A percentile compares a stretch with the other conserved stretches of the same genome.
These are phyloP conservation scores for Lenzites betulinus DNA, from an alignment of 768 basidiomycete species.

Conservation along the genomic window DNA sequence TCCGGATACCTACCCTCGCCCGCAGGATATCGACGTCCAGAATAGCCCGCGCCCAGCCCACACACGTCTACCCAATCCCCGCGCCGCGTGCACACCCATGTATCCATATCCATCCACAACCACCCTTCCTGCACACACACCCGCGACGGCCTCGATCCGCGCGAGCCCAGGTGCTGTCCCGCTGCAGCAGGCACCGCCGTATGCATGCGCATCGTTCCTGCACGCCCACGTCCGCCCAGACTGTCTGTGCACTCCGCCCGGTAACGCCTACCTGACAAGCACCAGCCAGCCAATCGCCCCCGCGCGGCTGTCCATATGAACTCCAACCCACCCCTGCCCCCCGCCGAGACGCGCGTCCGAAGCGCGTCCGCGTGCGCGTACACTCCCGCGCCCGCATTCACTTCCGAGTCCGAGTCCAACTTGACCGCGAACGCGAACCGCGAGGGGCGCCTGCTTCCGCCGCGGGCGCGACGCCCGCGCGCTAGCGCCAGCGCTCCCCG, in stretches of 20 bases:
- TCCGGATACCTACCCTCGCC: not conserved
- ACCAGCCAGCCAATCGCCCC: slow-evolving; percentile 2
- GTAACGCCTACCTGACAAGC: slow-evolving; percentile 11
- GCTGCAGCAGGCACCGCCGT: not conserved
- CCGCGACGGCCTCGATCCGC: not conserved
- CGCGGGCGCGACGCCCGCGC: slow-evolving; percentile 6
- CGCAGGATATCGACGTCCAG: not conserved
- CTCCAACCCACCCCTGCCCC: no score
- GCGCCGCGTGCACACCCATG: not conserved
- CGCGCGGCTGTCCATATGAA: not conserved
- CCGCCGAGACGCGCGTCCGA: no score
- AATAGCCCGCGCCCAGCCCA: slow-evolving; percentile 9
- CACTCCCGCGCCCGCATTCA: no score
- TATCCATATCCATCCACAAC: not conserved
- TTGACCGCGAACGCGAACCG: not conserved
- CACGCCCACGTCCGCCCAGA: not conserved
- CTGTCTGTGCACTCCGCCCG: slow-evolving; percentile 6
- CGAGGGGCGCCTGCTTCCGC: slow-evolving; percentile 7
- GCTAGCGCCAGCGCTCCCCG: no score
- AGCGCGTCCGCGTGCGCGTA: no score
- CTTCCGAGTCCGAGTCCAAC: not conserved
- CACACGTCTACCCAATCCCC: no score
- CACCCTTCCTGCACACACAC: slow-evolving; percentile 1
- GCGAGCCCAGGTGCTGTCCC: not conserved
- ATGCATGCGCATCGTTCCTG: no score